Evolutionary conservation across 2,329 filamentous ascomycete species (phyloP), one percentile per base, ranked within the genome.

Genomic region (Anthostomella pinea): DNA sequence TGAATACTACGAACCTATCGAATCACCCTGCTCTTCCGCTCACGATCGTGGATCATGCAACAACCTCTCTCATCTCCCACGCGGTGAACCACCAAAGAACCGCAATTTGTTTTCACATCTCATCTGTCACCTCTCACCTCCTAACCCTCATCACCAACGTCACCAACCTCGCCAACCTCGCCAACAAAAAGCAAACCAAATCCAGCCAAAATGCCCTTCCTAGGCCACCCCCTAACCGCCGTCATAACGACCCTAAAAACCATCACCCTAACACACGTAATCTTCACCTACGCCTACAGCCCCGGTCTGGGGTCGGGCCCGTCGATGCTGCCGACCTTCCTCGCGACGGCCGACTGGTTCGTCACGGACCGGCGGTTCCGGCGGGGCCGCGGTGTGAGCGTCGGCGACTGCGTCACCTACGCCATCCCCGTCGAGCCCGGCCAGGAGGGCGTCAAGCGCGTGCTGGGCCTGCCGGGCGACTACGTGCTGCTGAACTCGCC

Each of bases 271-370:
- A 56, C 59, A 17, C 77, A 81, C 57, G 57, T 79, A n/a, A 56
- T 72, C 41, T 63, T 58, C 55, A 73, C 78, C 27, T 82, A 93
- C 64, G 67, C 79, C 52, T 77, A 79, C 64, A 71, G 71, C 45
- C 54, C 83, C 47, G 73, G 74, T 14, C 63, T 69, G 4, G 80
- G 81, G 11, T 69, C 70, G 17, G 91, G 91, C 2, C 80, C 88
- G 3, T 91, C 85, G 13, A 97, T 97, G 93, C 75, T 93, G 33
- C 91, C 91, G 6, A 95, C 88, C 0, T 81, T 96, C 43, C 70
- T 73, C 16, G 70, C 81, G 2, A 62, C 70, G 7, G 82, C 81
- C 38, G 84, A 91, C 56, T 81, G 70, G 61, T 70, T 91, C 30
- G 60, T 90, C 9, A 76, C 87, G 35, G 81, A 80, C 41, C 80